Base-by-base conservation (phyloP, 2,329 filamentous ascomycete genomes). In the Scortechinia acanthostroma region DNA sequence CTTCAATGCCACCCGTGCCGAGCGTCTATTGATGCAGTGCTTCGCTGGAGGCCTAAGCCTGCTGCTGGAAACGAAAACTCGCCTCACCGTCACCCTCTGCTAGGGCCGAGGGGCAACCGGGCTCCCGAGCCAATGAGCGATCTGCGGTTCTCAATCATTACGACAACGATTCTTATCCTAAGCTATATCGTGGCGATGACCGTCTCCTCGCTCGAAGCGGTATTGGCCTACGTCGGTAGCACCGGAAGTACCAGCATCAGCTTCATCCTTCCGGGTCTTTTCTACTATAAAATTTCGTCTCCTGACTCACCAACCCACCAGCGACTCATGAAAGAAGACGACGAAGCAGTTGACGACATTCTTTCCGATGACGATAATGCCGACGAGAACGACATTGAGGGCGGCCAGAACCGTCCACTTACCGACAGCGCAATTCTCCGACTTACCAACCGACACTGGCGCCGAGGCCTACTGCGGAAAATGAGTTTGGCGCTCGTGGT, bases 221-320 rank as follows among this genome's bases (percentile, higher is more conserved):
- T 98, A 1, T 75, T 98, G 0, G 91, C 93, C 0, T 98, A 96
- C 54, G 93, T 98, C 10, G 93, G 93, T 28, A 90, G 86, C 54
- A 98, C 93, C 0, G 93, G 93, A 45, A 91, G 86, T 44, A 98
- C 93, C 0, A 89, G 88, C 49, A 98, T 98, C 55, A 95, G 88
- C 49, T 98, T 98, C 61, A 97, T 98, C 52, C 74, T 98, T 0
- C 93, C 93, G 0, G 93, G 93, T 0, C 67, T 98, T 3, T 98
- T 98, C 63, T 98, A 97, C 65, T 98, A 97, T 69, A 97, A 97
- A 65, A 97, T 98, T 48, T 94, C 89, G 13, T 82, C 88, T 20
- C 93, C 93, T 0, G 86, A 95, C 46, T 91, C 88, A 40, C 76
- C 83, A 21, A 81, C 91, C 50, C 90, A 96, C 55, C 91, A 95